These are phyloP conservation scores for Colletotrichum chlorophyti DNA, from an alignment of 2,329 filamentous ascomycete species.

Conservation along the genomic window DNA sequence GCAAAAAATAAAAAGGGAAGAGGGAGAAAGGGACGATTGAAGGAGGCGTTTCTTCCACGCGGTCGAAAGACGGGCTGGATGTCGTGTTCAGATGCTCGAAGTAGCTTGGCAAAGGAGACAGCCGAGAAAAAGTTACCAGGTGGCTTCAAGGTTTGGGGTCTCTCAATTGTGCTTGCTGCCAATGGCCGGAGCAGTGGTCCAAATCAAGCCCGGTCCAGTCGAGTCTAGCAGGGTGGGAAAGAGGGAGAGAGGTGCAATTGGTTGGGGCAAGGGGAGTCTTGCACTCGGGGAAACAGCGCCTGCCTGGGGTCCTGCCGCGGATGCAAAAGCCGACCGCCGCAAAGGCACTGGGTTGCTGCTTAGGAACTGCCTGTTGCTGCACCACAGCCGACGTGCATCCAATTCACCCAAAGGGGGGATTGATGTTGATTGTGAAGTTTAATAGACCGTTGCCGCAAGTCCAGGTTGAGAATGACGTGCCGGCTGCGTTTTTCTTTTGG, in stretches of 20 bases:
- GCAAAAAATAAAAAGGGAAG: slow-evolving; percentile 15
- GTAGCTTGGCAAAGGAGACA: slow-evolving; percentile 24
- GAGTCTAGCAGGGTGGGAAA: slow-evolving; percentile 3
- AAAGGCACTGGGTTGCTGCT: slow-evolving; percentile 9
- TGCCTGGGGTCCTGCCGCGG: slow-evolving; percentile 15
- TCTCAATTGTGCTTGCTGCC: slow-evolving; percentile 38
- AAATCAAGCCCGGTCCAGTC: slow-evolving; percentile 14
- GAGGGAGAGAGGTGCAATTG: too few relatives aligned
- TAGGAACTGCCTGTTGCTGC: neutral
- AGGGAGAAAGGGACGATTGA: slow-evolving; percentile 27
- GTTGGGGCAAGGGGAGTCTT: slow-evolving; percentile 7
- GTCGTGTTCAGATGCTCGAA: slow-evolving; percentile 28
- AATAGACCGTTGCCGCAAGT: slow-evolving; percentile 9
- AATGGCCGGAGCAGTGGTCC: slow-evolving; percentile 28
- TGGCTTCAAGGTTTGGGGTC: slow-evolving; percentile 28
- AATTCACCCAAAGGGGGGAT: slow-evolving; percentile 13
- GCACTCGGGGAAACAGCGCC: neutral
- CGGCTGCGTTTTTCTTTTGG: too few relatives aligned
- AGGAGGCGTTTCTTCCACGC: slow-evolving; percentile 28
- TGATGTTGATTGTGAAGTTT: slow-evolving; percentile 9
- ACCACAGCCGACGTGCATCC: slow-evolving; percentile 19
- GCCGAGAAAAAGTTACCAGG: slow-evolving; percentile 28
- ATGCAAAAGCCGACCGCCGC: slow-evolving; percentile 16
- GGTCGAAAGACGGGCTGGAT: slow-evolving; percentile 22
- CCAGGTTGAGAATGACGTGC: too few relatives aligned